A percentile compares a stretch with the other conserved stretches of the same genome.
Conservation (phyloP, 192 early-diverging fungal genomes). For the Pilobolus umbonatus region DNA sequence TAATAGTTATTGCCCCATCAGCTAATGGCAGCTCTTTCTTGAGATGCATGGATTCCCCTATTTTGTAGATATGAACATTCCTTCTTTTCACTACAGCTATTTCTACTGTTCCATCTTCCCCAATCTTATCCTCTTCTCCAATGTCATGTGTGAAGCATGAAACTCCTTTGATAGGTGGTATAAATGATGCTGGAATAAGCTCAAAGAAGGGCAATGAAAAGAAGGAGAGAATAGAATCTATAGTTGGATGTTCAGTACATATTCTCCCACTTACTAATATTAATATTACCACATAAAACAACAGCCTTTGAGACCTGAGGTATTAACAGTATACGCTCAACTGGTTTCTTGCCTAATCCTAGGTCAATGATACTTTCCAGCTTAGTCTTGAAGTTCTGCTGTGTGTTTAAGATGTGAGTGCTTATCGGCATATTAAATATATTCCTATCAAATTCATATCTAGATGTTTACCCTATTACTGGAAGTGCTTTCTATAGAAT, state of each 20-base stretch:
- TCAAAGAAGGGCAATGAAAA: slow-evolving; percentile 53
- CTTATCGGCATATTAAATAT: too few relatives aligned
- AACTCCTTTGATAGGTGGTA: slow-evolving; percentile 52
- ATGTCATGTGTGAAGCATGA: slow-evolving; percentile 54
- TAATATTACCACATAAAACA: slow-evolving; percentile 59
- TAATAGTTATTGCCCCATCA: slow-evolving; percentile 55
- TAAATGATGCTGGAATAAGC: slow-evolving; percentile 30
- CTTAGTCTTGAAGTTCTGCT: slow-evolving; percentile 22
- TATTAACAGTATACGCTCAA: slow-evolving; percentile 59
- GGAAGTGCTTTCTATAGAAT: slow-evolving; percentile 42
- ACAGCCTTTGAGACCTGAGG: slow-evolving; percentile 60
- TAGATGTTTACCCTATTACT: too few relatives aligned
- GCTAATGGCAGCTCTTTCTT: slow-evolving; percentile 54
- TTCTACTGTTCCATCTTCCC: slow-evolving; percentile 45
- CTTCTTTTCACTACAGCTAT: slow-evolving; percentile 48
- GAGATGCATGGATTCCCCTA: slow-evolving; percentile 34
- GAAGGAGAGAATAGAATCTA: slow-evolving; percentile 66
- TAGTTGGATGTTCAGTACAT: not conserved
- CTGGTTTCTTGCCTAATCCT: slow-evolving; percentile 55
- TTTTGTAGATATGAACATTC: slow-evolving; percentile 40
- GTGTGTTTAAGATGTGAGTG: too few relatives aligned
- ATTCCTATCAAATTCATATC: too few relatives aligned
- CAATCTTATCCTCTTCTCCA: slow-evolving; percentile 39
- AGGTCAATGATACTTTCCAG: slow-evolving; percentile 44
- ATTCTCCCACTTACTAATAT: not conserved